Percentiles rank a stretch among this genome's conserved stretches.
Conservation (phyloP, 495 filamentous ascomycete species). For the Aspergillus leporis region DNA sequence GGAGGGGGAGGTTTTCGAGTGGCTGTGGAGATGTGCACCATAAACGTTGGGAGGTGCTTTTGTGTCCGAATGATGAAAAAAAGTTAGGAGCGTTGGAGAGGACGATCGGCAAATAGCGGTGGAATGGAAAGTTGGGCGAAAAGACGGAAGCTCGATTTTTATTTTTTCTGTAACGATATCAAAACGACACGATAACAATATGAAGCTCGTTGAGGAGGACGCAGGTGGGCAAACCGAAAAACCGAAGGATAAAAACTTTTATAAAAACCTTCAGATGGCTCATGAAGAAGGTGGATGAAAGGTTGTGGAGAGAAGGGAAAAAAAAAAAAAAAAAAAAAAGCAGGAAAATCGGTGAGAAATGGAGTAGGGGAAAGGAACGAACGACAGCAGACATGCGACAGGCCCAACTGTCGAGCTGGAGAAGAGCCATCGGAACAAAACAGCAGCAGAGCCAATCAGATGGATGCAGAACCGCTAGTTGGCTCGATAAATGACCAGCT, state of each 20-base stretch:
- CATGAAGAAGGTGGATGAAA: constrained; percentile 20
- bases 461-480: constrained; percentile 7
- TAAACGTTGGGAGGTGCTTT: not conserved
- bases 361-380: constrained; percentile 25
- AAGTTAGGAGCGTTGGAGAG: not conserved
- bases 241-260: not conserved
- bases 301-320: constrained; percentile 14
- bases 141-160: not conserved
- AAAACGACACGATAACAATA: not conserved
- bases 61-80: not conserved
- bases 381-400: constrained; percentile 11
- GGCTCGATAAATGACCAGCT: constrained; percentile 10
- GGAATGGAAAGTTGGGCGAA: not conserved
- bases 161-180: not conserved
- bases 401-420: constrained; percentile 9
- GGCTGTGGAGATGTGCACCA: not conserved
- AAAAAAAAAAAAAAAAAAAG: constrained; percentile 13
- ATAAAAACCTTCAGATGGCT: constrained; percentile 1
- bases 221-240: not conserved
- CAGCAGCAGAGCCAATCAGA: constrained; percentile 10
- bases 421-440: constrained; percentile 19
- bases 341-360: constrained; percentile 25
- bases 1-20: not conserved
- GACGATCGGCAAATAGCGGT: constrained; percentile 3
- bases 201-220: not conserved